These are phyloP conservation scores for Heterotrichella gracilis DNA, from an alignment of 352 stramenopile species.

Conservation along the genomic window DNA sequence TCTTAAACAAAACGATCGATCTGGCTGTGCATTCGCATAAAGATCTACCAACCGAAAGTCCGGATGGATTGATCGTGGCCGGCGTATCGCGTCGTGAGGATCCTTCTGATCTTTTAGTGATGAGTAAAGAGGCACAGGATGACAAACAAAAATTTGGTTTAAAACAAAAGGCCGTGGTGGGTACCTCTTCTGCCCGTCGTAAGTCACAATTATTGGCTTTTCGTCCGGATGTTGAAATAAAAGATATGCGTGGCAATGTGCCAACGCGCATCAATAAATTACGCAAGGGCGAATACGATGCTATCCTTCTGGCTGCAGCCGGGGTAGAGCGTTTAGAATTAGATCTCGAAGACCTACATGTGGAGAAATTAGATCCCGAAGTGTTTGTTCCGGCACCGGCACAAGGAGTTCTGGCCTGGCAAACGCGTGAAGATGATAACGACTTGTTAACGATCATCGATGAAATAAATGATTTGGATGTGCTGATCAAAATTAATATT, in stretches of 20 bases:
- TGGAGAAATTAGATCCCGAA: background rate
- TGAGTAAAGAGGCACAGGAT: background rate
- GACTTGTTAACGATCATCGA: background rate
- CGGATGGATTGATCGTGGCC: background rate
- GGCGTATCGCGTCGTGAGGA: background rate
- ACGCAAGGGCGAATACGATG: background rate
- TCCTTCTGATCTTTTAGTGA: background rate
- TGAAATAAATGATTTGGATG: conserved; percentile 7
- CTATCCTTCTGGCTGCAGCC: background rate
- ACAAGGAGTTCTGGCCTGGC: background rate
- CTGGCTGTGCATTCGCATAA: background rate
- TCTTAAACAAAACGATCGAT: background rate
- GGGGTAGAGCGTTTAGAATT: background rate
- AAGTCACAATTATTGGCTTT: conserved; percentile 1
- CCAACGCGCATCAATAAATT: background rate
- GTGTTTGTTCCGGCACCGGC: background rate
- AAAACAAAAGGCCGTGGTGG: background rate
- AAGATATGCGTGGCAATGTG: background rate
- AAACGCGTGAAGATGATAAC: background rate
- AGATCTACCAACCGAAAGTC: background rate
- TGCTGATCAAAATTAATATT: conserved; percentile 2
- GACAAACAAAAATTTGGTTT: conserved; percentile 2
- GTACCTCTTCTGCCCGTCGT: background rate
- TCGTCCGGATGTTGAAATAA: background rate
- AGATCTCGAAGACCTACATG: background rate